Conservation (phyloP, 2,329 filamentous ascomycete species). For the Diaporthe helianthi region DNA sequence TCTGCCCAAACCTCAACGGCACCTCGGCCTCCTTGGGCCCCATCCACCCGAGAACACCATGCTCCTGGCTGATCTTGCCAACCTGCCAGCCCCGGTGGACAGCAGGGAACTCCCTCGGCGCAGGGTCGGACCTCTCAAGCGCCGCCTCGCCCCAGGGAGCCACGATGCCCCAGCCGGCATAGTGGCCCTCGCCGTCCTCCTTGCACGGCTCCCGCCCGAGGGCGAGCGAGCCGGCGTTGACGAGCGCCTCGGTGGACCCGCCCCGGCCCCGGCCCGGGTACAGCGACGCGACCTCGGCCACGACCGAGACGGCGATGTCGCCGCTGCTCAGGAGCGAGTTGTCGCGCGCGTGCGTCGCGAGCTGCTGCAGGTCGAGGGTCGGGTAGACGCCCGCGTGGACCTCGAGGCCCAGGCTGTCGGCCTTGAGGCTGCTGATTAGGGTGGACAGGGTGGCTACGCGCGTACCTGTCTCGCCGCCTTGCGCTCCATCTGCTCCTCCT, state of each 20-base stretch:
- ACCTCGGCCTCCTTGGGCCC: constrained; percentile 54
- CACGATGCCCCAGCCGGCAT: constrained; percentile 75
- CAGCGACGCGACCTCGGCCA: constrained; percentile 74
- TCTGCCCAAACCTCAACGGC: constrained; percentile 66
- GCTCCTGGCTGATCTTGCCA: constrained; percentile 77
- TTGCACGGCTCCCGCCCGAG: constrained; percentile 77
- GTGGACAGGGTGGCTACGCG: constrained; percentile 45
- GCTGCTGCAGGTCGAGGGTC: constrained; percentile 78
- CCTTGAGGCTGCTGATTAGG: constrained; percentile 48
- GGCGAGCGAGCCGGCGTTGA: constrained; percentile 73
- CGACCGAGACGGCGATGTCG: constrained; percentile 70
- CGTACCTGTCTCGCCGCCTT: constrained; percentile 18
- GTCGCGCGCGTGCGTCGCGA: constrained; percentile 70
- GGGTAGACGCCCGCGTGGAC: constrained; percentile 81
- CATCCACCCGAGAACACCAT: constrained; percentile 73
- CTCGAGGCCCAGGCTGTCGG: constrained; percentile 60
- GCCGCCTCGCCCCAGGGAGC: constrained; percentile 59
- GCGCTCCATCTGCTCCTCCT: no score
- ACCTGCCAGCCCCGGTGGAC: constrained; percentile 68
- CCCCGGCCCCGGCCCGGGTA: constrained; percentile 65
- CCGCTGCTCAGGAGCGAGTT: constrained; percentile 52
- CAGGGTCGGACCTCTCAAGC: constrained; percentile 43
- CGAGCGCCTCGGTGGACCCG: constrained; percentile 66
- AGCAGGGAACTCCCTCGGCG: constrained; percentile 50
- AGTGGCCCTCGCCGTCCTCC: constrained; percentile 53